Conservation (phyloP, 2,329 filamentous ascomycete genomes). For the Aspergillus ustus region DNA sequence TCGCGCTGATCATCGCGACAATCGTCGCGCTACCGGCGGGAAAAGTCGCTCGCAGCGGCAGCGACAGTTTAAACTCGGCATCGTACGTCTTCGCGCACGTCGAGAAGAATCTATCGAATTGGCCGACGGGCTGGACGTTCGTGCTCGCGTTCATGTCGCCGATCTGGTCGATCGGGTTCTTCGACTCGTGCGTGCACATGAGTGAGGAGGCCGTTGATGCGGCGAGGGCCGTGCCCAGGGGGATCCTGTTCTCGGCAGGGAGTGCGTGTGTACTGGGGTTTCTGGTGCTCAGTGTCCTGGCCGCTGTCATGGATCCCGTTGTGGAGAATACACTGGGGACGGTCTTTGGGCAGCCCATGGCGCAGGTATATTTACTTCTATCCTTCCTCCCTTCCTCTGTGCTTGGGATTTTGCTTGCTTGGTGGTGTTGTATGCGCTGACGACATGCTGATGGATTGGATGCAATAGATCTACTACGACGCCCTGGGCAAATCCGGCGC, state of each 20-base stretch:
- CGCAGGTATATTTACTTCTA: slow-evolving; percentile 44
- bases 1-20: slow-evolving; percentile 60
- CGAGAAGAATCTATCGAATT: slow-evolving; percentile 62
- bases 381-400: no score
- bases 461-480: slow-evolving; percentile 57
- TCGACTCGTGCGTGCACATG: slow-evolving; percentile 65
- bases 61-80: slow-evolving; percentile 38
- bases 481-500: slow-evolving; percentile 64
- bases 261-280: slow-evolving; percentile 60
- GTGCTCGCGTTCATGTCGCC: slow-evolving; percentile 65
- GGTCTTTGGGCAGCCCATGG: slow-evolving; percentile 64
- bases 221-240: slow-evolving; percentile 62
- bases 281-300: slow-evolving; percentile 62
- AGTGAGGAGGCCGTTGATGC: slow-evolving; percentile 66
- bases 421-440: background rate
- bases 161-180: slow-evolving; percentile 63
- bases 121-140: slow-evolving; percentile 63
- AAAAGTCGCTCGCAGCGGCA: slow-evolving; percentile 34
- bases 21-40: slow-evolving; percentile 63
- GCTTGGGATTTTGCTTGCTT: no score
- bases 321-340: slow-evolving; percentile 54
- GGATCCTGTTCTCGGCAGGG: slow-evolving; percentile 62
- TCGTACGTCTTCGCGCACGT: slow-evolving; percentile 61
- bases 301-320: slow-evolving; percentile 60
- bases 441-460: background rate